A percentile compares a stretch with the other conserved stretches of the same genome.
These are phyloP conservation scores for Gossypium armourianum DNA, from an alignment of 441 rosid species.

Conservation along the genomic window DNA sequence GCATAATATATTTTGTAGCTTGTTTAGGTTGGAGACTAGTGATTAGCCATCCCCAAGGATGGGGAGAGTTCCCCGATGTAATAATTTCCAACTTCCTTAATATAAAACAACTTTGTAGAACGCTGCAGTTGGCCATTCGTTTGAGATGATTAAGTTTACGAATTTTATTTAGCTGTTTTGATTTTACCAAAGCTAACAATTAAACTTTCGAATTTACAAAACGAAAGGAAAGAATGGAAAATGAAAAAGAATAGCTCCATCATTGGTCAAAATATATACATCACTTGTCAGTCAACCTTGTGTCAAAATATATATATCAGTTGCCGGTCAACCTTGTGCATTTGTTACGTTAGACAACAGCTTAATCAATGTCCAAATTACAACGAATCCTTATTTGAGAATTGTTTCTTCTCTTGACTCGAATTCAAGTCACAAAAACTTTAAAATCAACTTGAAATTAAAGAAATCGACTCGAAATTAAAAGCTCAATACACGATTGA, in stretches of 20 bases:
- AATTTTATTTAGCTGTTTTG: constrained; percentile 55
- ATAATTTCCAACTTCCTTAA: constrained; percentile 64
- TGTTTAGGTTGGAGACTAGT: constrained; percentile 27
- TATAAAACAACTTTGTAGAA: constrained; percentile 30
- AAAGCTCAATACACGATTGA: too few species aligned
- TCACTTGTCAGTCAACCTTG: background rate
- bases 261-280: background rate
- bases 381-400: background rate
- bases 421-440: too few species aligned
- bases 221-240: background rate
- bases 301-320: background rate
- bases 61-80: constrained; percentile 47
- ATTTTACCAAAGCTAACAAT: constrained; percentile 14
- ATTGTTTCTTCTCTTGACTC: background rate
- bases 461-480: too few species aligned
- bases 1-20: background rate
- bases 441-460: too few species aligned
- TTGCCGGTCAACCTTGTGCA: background rate
- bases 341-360: background rate
- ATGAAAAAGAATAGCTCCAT: background rate
- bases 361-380: background rate
- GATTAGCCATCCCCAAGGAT: constrained; percentile 66
- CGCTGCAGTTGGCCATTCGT: constrained; percentile 38
- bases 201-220: constrained; percentile 21
- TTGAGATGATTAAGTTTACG: constrained; percentile 39